Evolutionary conservation across 2,329 filamentous ascomycete species (phyloP), one percentile per base, ranked within the genome.

Genomic region (Pseudopithomyces chartarum): DNA sequence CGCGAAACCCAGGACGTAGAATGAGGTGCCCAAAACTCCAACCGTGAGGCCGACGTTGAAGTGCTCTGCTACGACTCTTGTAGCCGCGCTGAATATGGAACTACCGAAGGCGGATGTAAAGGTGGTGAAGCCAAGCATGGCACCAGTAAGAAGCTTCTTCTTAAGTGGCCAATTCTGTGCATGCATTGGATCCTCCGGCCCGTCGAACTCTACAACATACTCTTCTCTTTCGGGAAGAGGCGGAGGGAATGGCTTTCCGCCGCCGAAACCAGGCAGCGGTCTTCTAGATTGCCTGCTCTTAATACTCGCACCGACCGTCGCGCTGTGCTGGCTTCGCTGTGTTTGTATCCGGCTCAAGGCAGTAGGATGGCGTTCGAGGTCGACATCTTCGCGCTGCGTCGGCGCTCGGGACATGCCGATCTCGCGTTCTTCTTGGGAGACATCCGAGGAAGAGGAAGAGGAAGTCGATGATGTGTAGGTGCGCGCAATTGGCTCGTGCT

Each of bases 111-210:
- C 84, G 0, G 89, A 80, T 1, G 68, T 68, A 66, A 92, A 80
- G 17, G 90, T 92, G 13, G 89, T 91, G 67, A 87, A 92, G 15
- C 87, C 90, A 40, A 93, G 79, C 66, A 92, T 87, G 39, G 82
- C 81, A 19, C 87, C 85, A 0, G 88, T 90, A 4, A 84, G 65
- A 38, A 92, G 48, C 86, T 96, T 97, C 80, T 90, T 93, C 70
- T 79, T 85, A 52, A 90, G 69, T 0, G 90, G 83, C 92, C 92
- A 97, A 73, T 97, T 97, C 78, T 94, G 90, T 1, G 91, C 89
- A 75, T 96, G 92, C 58, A 93, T 70, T 2, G 92, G 92, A 68
- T 97, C 92, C 61, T 92, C 83, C 1, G 87, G 88, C 0, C 92
- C 92, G 64, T 93, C 89, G 69, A 96, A 97, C 39, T 84, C 90